A percentile compares a stretch with the other conserved stretches of the same genome.
phyloP scores from a whole-genome alignment of 257 asterid species.

The Rauvolfia tetraphylla region DNA sequence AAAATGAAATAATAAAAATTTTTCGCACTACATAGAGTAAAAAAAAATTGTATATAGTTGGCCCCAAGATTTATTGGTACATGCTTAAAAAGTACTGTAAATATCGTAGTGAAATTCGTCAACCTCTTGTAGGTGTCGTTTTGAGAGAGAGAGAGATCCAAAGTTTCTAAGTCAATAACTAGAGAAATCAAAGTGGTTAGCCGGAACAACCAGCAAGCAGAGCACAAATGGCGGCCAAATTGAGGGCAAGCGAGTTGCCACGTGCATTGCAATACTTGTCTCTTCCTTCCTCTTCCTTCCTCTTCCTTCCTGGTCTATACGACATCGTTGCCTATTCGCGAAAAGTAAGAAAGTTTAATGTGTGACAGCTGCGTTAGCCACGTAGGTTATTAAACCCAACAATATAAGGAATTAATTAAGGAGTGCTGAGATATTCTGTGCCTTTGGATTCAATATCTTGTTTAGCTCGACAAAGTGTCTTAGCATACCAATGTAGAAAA shows the following conservation, averaged over 20 bases:
- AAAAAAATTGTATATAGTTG: no score
- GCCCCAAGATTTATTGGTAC: no score
- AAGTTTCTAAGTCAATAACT: no score
- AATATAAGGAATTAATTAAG: neutral
- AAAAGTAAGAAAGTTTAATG: neutral
- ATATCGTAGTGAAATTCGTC: no score
- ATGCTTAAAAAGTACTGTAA: no score
- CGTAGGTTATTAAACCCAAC: neutral
- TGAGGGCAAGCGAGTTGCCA: neutral
- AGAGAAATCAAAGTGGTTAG: neutral
- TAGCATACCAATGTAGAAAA: neutral
- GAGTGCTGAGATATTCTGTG: neutral
- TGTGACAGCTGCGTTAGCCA: neutral
- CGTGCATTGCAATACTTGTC: neutral
- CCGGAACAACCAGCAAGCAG: neutral
- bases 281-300: no score
- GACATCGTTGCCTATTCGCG: no score
- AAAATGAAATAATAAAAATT: no score
- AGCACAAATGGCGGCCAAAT: slow-evolving; percentile 9
- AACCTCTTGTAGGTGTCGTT: no score
- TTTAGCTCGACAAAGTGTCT: neutral
- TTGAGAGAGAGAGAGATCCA: no score
- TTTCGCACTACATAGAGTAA: no score
- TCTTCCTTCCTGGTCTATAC: no score
- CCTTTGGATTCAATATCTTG: neutral